phyloP scores from a whole-genome alignment of 148 eudicot species.

The Rhododendron simsii region DNA sequence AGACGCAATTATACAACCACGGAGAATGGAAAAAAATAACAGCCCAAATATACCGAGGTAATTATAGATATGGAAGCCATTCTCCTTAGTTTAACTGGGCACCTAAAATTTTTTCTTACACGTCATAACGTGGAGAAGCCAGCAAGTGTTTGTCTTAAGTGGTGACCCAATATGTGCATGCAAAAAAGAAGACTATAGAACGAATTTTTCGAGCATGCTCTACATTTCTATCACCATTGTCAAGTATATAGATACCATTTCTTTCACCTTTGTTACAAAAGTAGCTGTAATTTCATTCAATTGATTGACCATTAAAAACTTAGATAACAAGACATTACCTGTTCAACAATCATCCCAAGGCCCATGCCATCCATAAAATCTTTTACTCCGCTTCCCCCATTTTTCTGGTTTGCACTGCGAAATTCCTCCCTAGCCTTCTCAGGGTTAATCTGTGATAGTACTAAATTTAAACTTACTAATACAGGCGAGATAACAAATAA shows the following conservation, averaged over 20 bases:
- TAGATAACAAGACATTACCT: conserved; percentile 35
- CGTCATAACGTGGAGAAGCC: neutral
- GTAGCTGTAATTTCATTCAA: neutral
- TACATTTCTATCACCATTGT: neutral
- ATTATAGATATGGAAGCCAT: neutral
- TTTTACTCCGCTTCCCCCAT: conserved; percentile 78
- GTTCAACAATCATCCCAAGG: conserved; percentile 81
- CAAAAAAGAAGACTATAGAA: neutral
- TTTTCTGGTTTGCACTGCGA: conserved; percentile 54
- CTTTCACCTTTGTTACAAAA: neutral
- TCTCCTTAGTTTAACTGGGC: neutral
- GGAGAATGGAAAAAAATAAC: neutral
- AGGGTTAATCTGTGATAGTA: conserved; percentile 72
- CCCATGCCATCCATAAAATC: conserved; percentile 99
- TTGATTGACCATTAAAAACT: neutral
- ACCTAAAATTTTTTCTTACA: neutral
- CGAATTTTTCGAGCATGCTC: neutral
- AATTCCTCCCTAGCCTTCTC: conserved; percentile 92
- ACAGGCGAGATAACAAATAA: neutral
- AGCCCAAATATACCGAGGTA: neutral
- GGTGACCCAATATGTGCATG: neutral
- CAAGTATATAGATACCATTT: neutral
- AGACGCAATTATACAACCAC: neutral
- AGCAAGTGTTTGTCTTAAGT: neutral
- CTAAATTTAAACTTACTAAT: conserved; percentile 23